phyloP scores from a whole-genome alignment of 306 rosid species.

The Dalbergia oliveri region DNA sequence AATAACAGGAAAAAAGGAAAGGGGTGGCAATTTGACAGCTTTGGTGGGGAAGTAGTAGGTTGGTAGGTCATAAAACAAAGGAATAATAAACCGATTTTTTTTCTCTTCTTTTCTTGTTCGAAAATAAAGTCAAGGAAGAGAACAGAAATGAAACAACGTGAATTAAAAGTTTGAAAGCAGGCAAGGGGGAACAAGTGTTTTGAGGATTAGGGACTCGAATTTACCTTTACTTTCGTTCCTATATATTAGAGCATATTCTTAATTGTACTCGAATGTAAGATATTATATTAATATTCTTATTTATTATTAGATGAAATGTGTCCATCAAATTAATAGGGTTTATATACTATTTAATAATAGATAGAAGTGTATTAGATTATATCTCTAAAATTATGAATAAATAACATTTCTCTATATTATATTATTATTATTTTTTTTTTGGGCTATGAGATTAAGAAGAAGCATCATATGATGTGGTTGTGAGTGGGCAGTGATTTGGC shows the following conservation, averaged over 20 bases:
- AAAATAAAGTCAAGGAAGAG: not conserved
- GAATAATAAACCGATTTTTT: not conserved
- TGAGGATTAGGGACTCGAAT: not conserved
- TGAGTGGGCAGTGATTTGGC: not conserved
- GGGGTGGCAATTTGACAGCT: conserved; percentile 9
- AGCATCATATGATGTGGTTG: not conserved
- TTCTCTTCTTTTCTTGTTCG: too few species aligned
- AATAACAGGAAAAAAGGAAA: not conserved
- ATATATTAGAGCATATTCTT: too few species aligned
- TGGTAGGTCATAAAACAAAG: not conserved
- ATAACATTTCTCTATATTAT: too few species aligned
- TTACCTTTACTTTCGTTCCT: too few species aligned
- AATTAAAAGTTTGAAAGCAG: not conserved
- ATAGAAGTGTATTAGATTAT: too few species aligned
- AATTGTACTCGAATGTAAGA: too few species aligned
- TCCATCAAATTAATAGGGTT: too few species aligned
- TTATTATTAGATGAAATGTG: too few species aligned
- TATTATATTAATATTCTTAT: too few species aligned
- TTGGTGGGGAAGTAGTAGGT: not conserved
- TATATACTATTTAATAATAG: too few species aligned
- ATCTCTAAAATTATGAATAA: too few species aligned
- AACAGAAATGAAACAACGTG: not conserved
- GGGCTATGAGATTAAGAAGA: not conserved
- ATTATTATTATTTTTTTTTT: too few species aligned
- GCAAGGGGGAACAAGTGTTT: not conserved